Evolutionary conservation across 2,329 filamentous ascomycete genomes (phyloP).

Genomic region (Verticillium tricorpus): DNA sequence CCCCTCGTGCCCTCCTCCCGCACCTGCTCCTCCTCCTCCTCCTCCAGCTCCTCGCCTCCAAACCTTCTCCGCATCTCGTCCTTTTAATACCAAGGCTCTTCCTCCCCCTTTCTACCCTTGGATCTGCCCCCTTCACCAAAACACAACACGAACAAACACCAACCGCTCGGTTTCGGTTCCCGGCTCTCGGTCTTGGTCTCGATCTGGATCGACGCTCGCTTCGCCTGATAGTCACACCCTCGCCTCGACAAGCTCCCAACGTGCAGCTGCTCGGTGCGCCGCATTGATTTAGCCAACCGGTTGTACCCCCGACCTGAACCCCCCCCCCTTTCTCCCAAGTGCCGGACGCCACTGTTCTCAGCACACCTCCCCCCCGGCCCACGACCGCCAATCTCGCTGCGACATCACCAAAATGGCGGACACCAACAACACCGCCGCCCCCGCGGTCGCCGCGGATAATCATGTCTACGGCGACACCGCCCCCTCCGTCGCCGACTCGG

Average conservation of each 20-base stretch:
- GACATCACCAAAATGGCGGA: slow-evolving; percentile 6
- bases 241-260: neutral
- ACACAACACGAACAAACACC: neutral
- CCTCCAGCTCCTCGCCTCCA: neutral
- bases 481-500: slow-evolving; percentile 12
- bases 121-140: neutral
- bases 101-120: neutral
- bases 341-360: neutral
- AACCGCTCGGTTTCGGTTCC: neutral
- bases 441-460: neutral
- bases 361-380: neutral
- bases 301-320: neutral
- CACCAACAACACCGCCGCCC: slow-evolving; percentile 5
- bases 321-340: neutral
- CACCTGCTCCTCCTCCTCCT: neutral
- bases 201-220: neutral
- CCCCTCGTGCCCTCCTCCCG: neutral
- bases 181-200: neutral
- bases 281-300: neutral
- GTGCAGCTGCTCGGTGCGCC: neutral
- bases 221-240: neutral
- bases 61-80: neutral
- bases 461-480: slow-evolving; percentile 2
- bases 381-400: neutral
- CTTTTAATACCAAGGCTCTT: neutral